phyloP scores from a whole-genome alignment of 2,329 filamentous ascomycete species.

The Ophiosphaerella korrae region DNA sequence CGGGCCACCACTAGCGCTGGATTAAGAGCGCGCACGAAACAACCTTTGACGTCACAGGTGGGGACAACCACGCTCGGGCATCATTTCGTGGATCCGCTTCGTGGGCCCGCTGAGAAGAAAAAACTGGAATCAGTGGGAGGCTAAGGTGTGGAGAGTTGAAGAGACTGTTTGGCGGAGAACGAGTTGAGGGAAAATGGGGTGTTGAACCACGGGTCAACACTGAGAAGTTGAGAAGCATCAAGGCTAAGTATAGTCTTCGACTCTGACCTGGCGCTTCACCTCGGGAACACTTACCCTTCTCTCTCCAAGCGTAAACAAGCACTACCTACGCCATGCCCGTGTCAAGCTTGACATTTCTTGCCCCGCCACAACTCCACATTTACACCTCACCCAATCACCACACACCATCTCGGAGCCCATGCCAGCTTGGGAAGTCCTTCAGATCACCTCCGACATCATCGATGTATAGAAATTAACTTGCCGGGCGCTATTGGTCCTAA shows the following conservation, averaged over 20 bases:
- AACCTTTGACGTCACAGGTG: conserved; percentile 20
- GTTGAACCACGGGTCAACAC: background rate
- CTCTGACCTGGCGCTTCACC: background rate
- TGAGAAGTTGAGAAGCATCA: background rate
- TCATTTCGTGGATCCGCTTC: background rate
- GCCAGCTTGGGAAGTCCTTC: conserved; percentile 21
- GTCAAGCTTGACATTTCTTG: conserved; percentile 24
- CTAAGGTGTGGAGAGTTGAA: conserved; percentile 22
- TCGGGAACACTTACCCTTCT: conserved; percentile 7
- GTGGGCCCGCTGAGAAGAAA: conserved; percentile 10
- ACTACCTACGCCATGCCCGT: conserved; percentile 18
- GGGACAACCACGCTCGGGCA: background rate
- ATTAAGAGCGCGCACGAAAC: too few species aligned
- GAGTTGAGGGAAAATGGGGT: background rate
- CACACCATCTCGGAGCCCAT: conserved; percentile 19
- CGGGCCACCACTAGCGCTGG: conserved; percentile 18
- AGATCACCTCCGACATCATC: conserved; percentile 14
- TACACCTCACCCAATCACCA: conserved; percentile 14
- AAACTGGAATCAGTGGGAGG: conserved; percentile 10
- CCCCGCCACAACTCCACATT: conserved; percentile 9
- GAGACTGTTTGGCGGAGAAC: conserved; percentile 15
- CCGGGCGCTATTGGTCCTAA: conserved; percentile 10
- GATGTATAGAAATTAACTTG: conserved; percentile 17
- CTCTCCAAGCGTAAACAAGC: conserved; percentile 23
- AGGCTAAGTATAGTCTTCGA: too few species aligned